Evolutionary conservation across 495 filamentous ascomycete species (phyloP).

Genomic region (Hamigera avellanea): DNA sequence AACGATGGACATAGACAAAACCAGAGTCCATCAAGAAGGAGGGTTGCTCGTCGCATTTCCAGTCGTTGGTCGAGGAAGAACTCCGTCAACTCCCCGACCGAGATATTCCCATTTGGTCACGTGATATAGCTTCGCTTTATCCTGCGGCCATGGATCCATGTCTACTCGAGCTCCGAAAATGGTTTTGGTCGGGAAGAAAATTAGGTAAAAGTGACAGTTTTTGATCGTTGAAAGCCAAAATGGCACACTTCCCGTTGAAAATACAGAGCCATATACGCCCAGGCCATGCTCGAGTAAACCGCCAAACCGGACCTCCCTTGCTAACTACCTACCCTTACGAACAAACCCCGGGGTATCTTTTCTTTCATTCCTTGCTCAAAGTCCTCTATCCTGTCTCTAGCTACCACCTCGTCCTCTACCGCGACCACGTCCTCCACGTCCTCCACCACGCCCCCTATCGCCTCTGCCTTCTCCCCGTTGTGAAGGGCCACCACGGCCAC

Average conservation of each 20-base stretch:
- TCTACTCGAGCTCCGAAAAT: background rate
- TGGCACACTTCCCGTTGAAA: conserved; percentile 25
- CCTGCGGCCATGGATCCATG: background rate
- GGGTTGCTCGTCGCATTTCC: conserved; percentile 35
- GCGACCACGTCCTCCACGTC: conserved; percentile 40
- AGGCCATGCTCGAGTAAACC: conserved; percentile 31
- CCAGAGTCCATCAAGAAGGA: conserved; percentile 53
- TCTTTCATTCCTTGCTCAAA: conserved; percentile 9
- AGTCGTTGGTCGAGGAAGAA: background rate
- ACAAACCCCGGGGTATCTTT: conserved; percentile 32
- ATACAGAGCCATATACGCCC: conserved; percentile 36
- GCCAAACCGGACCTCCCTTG: conserved; percentile 19
- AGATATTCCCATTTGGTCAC: background rate
- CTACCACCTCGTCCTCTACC: conserved; percentile 25
- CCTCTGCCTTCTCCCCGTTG: conserved; percentile 53
- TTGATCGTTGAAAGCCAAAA: conserved; percentile 12
- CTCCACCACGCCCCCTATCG: conserved; percentile 37
- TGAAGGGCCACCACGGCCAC: conserved; percentile 56
- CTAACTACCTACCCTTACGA: conserved; percentile 15
- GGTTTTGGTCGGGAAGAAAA: background rate
- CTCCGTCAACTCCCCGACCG: too few relatives aligned
- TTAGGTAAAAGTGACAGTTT: background rate
- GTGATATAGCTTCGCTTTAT: background rate
- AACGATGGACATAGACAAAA: conserved; percentile 55
- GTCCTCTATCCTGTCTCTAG: conserved; percentile 7